Conservation (phyloP, 495 filamentous ascomycete genomes). For the Neurospora sp. region DNA sequence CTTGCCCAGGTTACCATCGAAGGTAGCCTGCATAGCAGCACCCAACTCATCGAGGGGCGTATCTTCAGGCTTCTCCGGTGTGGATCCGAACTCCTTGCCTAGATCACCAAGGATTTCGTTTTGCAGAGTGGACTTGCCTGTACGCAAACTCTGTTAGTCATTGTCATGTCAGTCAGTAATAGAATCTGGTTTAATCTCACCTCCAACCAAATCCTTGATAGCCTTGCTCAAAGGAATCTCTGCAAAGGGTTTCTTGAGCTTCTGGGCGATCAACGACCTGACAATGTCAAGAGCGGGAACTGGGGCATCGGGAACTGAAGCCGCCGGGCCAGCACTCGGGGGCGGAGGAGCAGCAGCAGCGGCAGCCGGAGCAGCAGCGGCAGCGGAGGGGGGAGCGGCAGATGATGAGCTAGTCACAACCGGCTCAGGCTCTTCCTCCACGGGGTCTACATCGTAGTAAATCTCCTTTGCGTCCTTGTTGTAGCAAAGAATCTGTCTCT, state of each 20-base stretch:
- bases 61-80: conserved; percentile 97
- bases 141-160: conserved; percentile 1
- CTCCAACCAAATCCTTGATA: conserved; percentile 97
- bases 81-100: conserved; percentile 96
- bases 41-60: conserved; percentile 91
- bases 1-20: conserved; percentile 96
- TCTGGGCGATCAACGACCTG: conserved; percentile 88
- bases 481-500: conserved; percentile 97
- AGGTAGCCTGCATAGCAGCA: conserved; percentile 92
- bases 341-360: conserved; percentile 48
- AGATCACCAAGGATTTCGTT: conserved; percentile 94
- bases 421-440: conserved; percentile 76
- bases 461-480: conserved; percentile 99
- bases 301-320: conserved; percentile 73
- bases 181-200: conserved; percentile 38
- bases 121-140: conserved; percentile 94
- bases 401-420: conserved; percentile 35
- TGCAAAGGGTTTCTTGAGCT: conserved; percentile 83
- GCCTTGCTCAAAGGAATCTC: conserved; percentile 94
- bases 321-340: conserved; percentile 77
- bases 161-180: not conserved
- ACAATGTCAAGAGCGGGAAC: conserved; percentile 85
- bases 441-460: conserved; percentile 96
- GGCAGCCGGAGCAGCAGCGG: conserved; percentile 38
- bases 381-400: conserved; percentile 37